Evolutionary conservation across 768 basidiomycete species (phyloP).

Genomic region (Ramaria rubella): DNA sequence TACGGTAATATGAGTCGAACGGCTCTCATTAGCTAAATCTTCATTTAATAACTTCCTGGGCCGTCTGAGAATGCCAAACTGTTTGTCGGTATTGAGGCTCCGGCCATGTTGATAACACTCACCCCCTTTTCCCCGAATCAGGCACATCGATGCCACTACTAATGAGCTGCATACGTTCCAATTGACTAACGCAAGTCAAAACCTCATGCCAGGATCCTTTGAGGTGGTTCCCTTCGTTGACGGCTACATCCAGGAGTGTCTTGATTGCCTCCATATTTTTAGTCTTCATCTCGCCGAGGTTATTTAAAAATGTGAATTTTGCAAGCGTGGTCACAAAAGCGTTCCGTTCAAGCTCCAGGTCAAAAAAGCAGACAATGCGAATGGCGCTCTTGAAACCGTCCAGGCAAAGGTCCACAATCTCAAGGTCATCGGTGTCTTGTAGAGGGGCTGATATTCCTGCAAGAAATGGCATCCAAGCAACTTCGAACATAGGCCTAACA

Average conservation of each 20-base stretch:
- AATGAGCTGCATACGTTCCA: conserved; percentile 98
- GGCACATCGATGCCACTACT: conserved; percentile 82
- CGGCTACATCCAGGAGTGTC: conserved; percentile 85
- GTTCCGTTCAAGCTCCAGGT: conserved; percentile 95
- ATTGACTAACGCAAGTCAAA: conserved; percentile 92
- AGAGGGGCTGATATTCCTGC: conserved; percentile 92
- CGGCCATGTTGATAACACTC: conserved; percentile 20
- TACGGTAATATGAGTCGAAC: conserved; percentile 96
- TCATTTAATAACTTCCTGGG: conserved; percentile 71
- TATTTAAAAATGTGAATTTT: conserved; percentile 97
- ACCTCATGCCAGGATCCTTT: conserved; percentile 97
- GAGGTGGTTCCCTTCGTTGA: conserved; percentile 93
- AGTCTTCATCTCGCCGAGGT: conserved; percentile 96
- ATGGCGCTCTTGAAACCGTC: conserved; percentile 98
- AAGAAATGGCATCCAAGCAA: conserved; percentile 97
- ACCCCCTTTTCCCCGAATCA: conserved; percentile 79
- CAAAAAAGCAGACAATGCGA: conserved; percentile 93
- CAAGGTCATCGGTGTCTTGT: conserved; percentile 92
- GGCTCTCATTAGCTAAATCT: conserved; percentile 92
- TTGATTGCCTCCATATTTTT: conserved; percentile 99
- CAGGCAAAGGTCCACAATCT: conserved; percentile 84
- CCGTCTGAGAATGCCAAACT: conserved; percentile 25
- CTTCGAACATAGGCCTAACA: conserved; percentile 98
- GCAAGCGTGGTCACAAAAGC: conserved; percentile 94
- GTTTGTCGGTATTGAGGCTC: neutral